These are phyloP conservation scores for Mycogone perniciosa DNA, from an alignment of 2,329 filamentous ascomycete genomes.

Conservation along the genomic window DNA sequence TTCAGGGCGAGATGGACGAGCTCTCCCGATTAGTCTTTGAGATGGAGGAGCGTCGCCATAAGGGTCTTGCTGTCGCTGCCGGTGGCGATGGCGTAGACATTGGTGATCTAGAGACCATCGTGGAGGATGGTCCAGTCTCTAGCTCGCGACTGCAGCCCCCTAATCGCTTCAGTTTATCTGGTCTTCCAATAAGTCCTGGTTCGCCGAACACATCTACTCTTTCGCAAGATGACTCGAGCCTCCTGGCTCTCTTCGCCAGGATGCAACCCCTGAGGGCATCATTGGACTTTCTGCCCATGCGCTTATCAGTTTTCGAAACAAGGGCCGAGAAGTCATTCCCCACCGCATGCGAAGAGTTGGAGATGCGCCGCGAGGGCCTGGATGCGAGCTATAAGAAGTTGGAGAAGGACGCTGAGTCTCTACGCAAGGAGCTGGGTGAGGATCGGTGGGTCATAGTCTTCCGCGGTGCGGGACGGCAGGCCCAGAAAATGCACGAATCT, in stretches of 20 bases:
- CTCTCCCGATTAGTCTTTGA: constrained; percentile 81
- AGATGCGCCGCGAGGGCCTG: constrained; percentile 64
- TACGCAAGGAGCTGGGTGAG: constrained; percentile 86
- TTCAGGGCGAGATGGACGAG: constrained; percentile 78
- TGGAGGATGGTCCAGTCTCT: constrained; percentile 71
- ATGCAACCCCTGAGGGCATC: constrained; percentile 93
- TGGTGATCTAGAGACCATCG: constrained; percentile 84
- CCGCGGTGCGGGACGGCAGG: constrained; percentile 82
- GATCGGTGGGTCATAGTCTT: constrained; percentile 96
- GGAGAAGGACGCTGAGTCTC: constrained; percentile 80
- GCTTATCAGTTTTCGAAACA: constrained; percentile 76
- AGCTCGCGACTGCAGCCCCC: constrained; percentile 46
- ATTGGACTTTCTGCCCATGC: constrained; percentile 92
- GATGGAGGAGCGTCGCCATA: constrained; percentile 93
- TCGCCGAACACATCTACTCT: constrained; percentile 51
- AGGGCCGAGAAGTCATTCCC: constrained; percentile 76
- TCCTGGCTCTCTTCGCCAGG: constrained; percentile 84
- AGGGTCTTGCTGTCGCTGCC: constrained; percentile 58
- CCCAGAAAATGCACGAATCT: constrained; percentile 94
- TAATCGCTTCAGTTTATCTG: constrained; percentile 62
- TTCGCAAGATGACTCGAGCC: constrained; percentile 75
- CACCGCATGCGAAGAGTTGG: constrained; percentile 83
- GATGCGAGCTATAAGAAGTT: constrained; percentile 85
- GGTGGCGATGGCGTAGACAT: constrained; percentile 68
- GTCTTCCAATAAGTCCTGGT: constrained; percentile 56